Evolutionary conservation across 2,329 filamentous ascomycete genomes (phyloP).

Genomic region (Emergomyces pasteurianus): DNA sequence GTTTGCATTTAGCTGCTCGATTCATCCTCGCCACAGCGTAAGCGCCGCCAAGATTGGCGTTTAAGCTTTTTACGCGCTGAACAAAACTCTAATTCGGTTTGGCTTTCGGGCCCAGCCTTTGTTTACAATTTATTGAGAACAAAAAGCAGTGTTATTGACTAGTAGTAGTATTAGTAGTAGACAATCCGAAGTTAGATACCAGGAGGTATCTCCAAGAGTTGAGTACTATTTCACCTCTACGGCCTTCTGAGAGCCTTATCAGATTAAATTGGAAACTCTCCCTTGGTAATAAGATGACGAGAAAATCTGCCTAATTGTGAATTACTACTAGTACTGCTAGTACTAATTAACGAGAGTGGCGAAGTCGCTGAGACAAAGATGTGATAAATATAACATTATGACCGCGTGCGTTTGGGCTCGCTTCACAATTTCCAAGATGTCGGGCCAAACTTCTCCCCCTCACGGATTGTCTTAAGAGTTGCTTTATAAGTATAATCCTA

Average conservation of each 20-base stretch:
- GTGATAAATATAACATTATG: neutral
- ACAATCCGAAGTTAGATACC: neutral
- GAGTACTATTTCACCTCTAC: neutral
- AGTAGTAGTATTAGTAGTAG: no score
- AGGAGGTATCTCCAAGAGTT: neutral
- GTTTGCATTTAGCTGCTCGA: neutral
- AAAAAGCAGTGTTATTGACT: neutral
- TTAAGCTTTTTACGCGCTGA: neutral
- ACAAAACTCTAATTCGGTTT: neutral
- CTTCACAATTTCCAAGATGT: neutral
- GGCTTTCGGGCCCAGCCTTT: no score
- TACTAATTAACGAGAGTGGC: neutral
- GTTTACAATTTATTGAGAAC: neutral
- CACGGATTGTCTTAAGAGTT: slow-evolving; percentile 1
- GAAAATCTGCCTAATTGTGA: neutral
- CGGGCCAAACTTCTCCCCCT: slow-evolving; percentile 6
- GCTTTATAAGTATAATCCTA: slow-evolving; percentile 7
- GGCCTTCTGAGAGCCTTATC: neutral
- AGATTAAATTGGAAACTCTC: neutral
- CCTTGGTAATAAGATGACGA: neutral
- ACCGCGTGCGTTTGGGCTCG: neutral
- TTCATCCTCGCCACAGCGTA: neutral
- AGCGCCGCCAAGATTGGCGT: neutral
- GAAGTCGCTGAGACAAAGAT: neutral
- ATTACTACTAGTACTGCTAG: no score